phyloP scores from a whole-genome alignment of 2,329 filamentous ascomycete species.

The Aureobasidium uvarum region DNA sequence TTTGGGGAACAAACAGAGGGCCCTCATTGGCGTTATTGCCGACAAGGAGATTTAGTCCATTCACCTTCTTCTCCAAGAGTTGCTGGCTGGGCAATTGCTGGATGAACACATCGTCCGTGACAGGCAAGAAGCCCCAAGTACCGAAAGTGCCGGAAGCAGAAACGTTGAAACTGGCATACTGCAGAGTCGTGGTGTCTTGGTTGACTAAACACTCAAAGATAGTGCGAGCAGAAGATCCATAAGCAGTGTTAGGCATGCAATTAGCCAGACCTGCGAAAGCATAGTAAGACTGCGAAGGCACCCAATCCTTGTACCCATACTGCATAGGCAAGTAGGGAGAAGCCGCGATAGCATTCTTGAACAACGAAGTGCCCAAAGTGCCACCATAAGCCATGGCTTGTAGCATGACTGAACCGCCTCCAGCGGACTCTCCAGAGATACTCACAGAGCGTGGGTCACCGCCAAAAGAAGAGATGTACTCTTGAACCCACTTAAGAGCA shows the following conservation, averaged over 20 bases:
- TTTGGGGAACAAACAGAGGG: slow-evolving; percentile 44
- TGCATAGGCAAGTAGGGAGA: slow-evolving; percentile 56
- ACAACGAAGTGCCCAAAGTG: slow-evolving; percentile 32
- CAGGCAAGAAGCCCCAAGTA: slow-evolving; percentile 47
- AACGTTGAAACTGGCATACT: slow-evolving; percentile 41
- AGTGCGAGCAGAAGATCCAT: slow-evolving; percentile 36
- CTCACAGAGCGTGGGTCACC: slow-evolving; percentile 50
- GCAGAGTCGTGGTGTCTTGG: slow-evolving; percentile 41
- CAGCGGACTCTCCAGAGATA: slow-evolving; percentile 43
- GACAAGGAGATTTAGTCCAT: slow-evolving; percentile 42
- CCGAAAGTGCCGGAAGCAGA: slow-evolving; percentile 41
- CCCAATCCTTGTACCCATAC: slow-evolving; percentile 49
- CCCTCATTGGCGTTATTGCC: slow-evolving; percentile 54
- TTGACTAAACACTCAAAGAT: slow-evolving; percentile 47
- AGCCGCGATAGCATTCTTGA: slow-evolving; percentile 40
- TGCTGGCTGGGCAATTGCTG: slow-evolving; percentile 42
- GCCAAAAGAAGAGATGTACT: slow-evolving; percentile 49
- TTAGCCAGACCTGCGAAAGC: slow-evolving; percentile 46
- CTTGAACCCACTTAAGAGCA: slow-evolving; percentile 53
- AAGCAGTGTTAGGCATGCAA: slow-evolving; percentile 40
- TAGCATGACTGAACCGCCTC: slow-evolving; percentile 43
- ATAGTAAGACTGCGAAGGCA: slow-evolving; percentile 50
- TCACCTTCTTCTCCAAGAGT: slow-evolving; percentile 40
- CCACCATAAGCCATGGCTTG: slow-evolving; percentile 37
- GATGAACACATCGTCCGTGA: slow-evolving; percentile 46